phyloP scores from a whole-genome alignment of 148 eudicot species.

The Tetragonia tetragonoides region DNA sequence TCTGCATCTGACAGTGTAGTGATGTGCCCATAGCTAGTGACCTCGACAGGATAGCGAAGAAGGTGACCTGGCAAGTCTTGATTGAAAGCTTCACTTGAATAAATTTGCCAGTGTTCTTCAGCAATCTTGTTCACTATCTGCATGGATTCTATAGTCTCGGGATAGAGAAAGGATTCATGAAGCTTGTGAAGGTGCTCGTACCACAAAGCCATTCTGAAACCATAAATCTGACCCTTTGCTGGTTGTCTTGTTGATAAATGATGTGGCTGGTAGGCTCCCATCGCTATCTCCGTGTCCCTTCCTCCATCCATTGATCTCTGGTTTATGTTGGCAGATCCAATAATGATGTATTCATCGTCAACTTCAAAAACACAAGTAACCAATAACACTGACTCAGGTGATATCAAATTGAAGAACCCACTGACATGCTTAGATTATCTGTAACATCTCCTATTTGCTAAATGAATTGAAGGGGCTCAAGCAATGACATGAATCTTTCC shows the following conservation, averaged over 20 bases:
- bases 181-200: conserved; percentile 1
- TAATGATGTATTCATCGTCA: conserved; percentile 12
- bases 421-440: too few relatives aligned
- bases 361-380: not conserved
- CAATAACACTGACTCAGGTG: too few relatives aligned
- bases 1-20: not conserved
- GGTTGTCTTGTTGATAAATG: not conserved
- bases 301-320: conserved; percentile 15
- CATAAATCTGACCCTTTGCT: conserved; percentile 4
- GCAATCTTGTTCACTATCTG: not conserved
- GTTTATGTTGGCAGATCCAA: conserved; percentile 14
- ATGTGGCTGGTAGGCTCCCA: conserved; percentile 11
- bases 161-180: not conserved
- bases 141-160: not conserved
- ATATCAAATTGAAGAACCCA: too few relatives aligned
- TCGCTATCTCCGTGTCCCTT: conserved; percentile 9
- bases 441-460: too few relatives aligned
- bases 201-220: conserved; percentile 6
- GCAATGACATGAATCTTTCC: too few relatives aligned
- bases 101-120: conserved; percentile 4
- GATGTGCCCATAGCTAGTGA: not conserved
- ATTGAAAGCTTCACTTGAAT: conserved; percentile 2
- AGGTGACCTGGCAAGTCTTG: conserved; percentile 5
- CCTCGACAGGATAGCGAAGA: conserved; percentile 5
- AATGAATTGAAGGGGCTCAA: too few relatives aligned